Conservation (phyloP, 768 basidiomycete genomes). For the Leccinum barrowsii region DNA sequence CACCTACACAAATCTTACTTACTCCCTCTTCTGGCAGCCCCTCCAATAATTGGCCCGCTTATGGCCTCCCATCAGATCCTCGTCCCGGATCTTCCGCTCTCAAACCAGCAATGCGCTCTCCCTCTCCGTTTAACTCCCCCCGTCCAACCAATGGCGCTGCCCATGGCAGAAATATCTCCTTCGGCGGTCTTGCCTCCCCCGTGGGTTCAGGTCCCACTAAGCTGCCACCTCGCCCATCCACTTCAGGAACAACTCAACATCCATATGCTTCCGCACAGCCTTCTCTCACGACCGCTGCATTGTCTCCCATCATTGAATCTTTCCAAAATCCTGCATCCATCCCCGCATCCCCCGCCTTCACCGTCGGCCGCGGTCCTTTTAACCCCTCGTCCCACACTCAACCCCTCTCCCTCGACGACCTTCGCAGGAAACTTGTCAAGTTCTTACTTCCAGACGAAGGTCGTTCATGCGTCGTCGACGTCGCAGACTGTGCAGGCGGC, state of each 20-base stretch:
- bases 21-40: slow-evolving; percentile 34
- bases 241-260: slow-evolving; percentile 44
- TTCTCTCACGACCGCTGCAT: slow-evolving; percentile 36
- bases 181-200: slow-evolving; percentile 42
- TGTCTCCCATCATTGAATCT: slow-evolving; percentile 74
- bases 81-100: slow-evolving; percentile 48
- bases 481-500: slow-evolving; percentile 75
- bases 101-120: slow-evolving; percentile 38
- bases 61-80: slow-evolving; percentile 60
- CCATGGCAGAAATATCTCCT: slow-evolving; percentile 54
- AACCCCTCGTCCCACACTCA: slow-evolving; percentile 40
- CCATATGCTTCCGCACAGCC: slow-evolving; percentile 60
- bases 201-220: slow-evolving; percentile 38
- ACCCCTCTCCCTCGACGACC: slow-evolving; percentile 65
- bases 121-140: slow-evolving; percentile 24
- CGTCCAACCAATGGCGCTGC: slow-evolving; percentile 43
- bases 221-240: slow-evolving; percentile 41
- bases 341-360: slow-evolving; percentile 52
- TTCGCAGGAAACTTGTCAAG: slow-evolving; percentile 82
- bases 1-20: slow-evolving; percentile 39
- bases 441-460: slow-evolving; percentile 84
- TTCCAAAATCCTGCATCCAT: slow-evolving; percentile 37
- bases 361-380: slow-evolving; percentile 62
- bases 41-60: slow-evolving; percentile 41
- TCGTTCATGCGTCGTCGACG: slow-evolving; percentile 72